Percentiles rank a stretch among this genome's conserved stretches.
Evolutionary conservation across 2,329 filamentous ascomycete genomes (phyloP).

Genomic region (Elsinoe ampelina): DNA sequence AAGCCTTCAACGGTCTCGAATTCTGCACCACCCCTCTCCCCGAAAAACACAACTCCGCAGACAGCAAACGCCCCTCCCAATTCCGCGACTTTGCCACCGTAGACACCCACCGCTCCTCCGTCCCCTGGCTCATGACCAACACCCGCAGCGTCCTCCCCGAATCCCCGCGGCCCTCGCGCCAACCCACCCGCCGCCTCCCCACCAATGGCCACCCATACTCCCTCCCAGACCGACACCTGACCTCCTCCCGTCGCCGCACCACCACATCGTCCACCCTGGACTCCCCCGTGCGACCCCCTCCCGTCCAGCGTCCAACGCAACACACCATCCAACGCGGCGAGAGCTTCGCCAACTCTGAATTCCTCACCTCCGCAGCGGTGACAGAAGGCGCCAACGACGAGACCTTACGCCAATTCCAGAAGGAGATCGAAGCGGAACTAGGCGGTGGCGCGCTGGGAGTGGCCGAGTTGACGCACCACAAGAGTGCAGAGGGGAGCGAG

Average conservation of each 20-base stretch:
- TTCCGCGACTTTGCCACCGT: neutral
- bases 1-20: conserved; percentile 11
- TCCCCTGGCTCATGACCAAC: conserved; percentile 12
- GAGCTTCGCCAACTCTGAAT: conserved; percentile 8
- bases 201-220: neutral
- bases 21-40: conserved; percentile 7
- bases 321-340: conserved; percentile 11
- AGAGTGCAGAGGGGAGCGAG: conserved; percentile 1
- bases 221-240: neutral
- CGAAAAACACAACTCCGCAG: neutral
- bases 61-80: neutral
- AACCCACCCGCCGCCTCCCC: neutral
- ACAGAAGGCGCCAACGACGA: conserved; percentile 11
- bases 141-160: neutral
- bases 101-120: neutral
- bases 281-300: conserved; percentile 1
- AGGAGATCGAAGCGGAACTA: conserved; percentile 12
- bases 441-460: neutral
- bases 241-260: neutral
- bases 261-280: neutral
- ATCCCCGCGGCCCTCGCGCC: neutral
- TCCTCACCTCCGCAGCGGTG: conserved; percentile 8
- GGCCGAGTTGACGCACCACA: neutral
- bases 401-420: conserved; percentile 8
- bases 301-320: neutral